Evolutionary conservation across 1,284 basidiomycete genomes (phyloP).

Genomic region (Microbotryum lychnidis-dioicae): DNA sequence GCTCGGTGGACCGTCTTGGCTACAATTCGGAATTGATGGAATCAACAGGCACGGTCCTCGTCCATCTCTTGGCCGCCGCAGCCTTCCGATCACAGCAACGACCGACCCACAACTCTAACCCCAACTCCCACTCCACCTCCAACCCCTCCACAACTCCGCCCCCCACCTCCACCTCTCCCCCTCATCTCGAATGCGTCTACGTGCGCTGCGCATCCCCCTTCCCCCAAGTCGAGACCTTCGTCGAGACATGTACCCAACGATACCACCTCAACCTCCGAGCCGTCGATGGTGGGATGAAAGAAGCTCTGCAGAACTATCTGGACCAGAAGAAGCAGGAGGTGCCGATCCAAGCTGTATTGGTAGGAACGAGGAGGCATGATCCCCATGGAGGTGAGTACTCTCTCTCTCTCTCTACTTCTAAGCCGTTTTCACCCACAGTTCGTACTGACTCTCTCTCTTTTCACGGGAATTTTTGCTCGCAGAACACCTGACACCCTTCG

Average conservation of each 20-base stretch:
- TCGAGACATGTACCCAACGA: slow-evolving; percentile 53
- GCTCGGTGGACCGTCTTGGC: not conserved
- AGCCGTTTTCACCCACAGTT: not conserved
- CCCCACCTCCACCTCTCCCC: slow-evolving; percentile 42
- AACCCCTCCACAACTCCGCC: slow-evolving; percentile 7
- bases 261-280: slow-evolving; percentile 75
- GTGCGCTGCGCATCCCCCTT: slow-evolving; percentile 88
- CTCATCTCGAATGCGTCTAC: slow-evolving; percentile 61
- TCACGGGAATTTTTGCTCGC: not conserved
- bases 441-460: too few relatives aligned
- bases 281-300: slow-evolving; percentile 72
- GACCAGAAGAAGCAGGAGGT: slow-evolving; percentile 41
- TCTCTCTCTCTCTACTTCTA: not conserved
- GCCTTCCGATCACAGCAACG: slow-evolving; percentile 42
- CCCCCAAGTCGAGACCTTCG: slow-evolving; percentile 72
- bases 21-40: not conserved
- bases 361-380: slow-evolving; percentile 80
- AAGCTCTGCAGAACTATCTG: slow-evolving; percentile 69
- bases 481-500: slow-evolving; percentile 53
- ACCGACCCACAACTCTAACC: slow-evolving; percentile 6
- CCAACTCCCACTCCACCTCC: slow-evolving; percentile 27
- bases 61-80: slow-evolving; percentile 75
- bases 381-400: slow-evolving; percentile 74
- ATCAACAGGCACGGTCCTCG: slow-evolving; percentile 72
- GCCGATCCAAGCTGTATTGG: slow-evolving; percentile 63